phyloP scores from a whole-genome alignment of 768 basidiomycete genomes.

The Mycena olivaceomarginata region DNA sequence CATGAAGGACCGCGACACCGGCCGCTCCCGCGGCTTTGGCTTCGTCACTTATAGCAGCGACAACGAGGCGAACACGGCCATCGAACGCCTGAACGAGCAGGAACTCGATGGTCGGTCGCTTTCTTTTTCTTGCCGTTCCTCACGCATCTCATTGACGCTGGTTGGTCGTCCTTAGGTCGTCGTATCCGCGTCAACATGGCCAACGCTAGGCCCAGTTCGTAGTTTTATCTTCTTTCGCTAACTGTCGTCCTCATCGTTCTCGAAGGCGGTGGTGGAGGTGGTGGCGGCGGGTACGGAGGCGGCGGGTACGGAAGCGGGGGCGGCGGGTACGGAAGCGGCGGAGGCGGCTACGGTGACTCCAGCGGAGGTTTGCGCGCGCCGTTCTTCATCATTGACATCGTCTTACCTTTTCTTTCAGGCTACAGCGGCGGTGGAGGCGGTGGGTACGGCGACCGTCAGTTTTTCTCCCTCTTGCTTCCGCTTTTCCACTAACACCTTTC shows the following conservation, averaged over 20 bases:
- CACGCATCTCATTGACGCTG: not conserved
- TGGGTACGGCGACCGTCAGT: not conserved
- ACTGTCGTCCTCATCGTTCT: slow-evolving; percentile 25
- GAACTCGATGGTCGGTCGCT: slow-evolving; percentile 79
- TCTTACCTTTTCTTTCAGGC: not conserved
- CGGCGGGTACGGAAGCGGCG: slow-evolving; percentile 45
- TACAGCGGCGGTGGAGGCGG: not conserved
- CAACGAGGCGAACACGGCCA: slow-evolving; percentile 87
- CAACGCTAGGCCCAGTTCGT: slow-evolving; percentile 61
- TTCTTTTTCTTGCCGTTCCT: not conserved
- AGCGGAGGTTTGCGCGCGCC: slow-evolving; percentile 29
- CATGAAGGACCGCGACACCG: slow-evolving; percentile 97
- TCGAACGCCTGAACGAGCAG: slow-evolving; percentile 86
- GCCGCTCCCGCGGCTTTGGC: slow-evolving; percentile 97
- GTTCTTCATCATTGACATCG: not conserved
- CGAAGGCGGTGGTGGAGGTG: slow-evolving; percentile 40
- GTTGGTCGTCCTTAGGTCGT: not conserved
- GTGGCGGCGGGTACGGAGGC: slow-evolving; percentile 53
- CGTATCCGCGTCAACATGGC: slow-evolving; percentile 41
- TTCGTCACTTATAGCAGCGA: slow-evolving; percentile 86
- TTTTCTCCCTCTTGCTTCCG: not conserved
- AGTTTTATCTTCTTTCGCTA: not conserved
- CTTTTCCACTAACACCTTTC: not conserved
- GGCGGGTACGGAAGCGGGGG: slow-evolving; percentile 54
- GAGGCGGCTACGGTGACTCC: slow-evolving; percentile 49